These are phyloP conservation scores for Moricandia moricandioides DNA, from an alignment of 345 rosid species.

Conservation along the genomic window DNA sequence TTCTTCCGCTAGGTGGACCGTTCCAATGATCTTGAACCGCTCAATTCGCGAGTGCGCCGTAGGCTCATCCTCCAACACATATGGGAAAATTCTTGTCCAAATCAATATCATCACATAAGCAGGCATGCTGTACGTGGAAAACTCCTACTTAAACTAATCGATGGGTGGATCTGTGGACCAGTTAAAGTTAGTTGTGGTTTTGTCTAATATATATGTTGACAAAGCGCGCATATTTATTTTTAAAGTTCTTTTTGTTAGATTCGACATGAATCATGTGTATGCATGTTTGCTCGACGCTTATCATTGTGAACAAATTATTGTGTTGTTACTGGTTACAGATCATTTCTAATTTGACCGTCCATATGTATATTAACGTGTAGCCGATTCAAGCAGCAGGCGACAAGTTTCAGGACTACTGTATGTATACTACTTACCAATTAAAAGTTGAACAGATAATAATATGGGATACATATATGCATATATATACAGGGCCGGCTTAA, in stretches of 20 bases:
- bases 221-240: too few species aligned
- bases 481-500: too few species aligned
- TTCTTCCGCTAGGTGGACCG: too few species aligned
- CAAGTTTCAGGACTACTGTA: background rate
- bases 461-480: background rate
- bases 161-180: slow-evolving; percentile 27
- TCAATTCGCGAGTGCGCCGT: too few species aligned
- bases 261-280: slow-evolving; percentile 9
- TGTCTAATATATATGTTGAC: background rate
- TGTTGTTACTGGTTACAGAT: background rate
- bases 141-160: background rate
- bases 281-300: background rate
- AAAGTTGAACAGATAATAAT: background rate
- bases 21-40: too few species aligned
- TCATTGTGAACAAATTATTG: slow-evolving; percentile 6
- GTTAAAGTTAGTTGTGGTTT: slow-evolving; percentile 14
- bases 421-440: background rate
- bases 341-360: background rate
- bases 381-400: background rate
- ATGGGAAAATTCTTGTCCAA: background rate
- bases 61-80: too few species aligned
- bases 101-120: background rate
- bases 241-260: background rate
- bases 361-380: background rate
- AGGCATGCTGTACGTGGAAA: slow-evolving; percentile 3